These are phyloP conservation scores for Clarireedia homoeocarpa DNA, from an alignment of 2,329 filamentous ascomycete species.

Conservation along the genomic window DNA sequence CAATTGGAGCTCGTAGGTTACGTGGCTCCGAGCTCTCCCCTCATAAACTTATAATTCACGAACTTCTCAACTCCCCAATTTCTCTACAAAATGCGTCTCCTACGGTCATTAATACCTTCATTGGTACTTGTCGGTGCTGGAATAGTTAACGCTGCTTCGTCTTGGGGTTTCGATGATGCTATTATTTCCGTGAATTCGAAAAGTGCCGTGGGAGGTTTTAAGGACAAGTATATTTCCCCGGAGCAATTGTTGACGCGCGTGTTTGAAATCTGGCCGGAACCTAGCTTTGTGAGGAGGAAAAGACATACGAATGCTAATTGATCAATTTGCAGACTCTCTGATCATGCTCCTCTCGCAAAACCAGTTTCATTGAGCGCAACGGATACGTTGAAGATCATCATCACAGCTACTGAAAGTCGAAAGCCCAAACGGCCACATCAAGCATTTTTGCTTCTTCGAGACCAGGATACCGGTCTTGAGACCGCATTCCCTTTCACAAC, in stretches of 20 bases:
- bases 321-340: constrained; percentile 20
- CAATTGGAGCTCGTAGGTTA: constrained; percentile 8
- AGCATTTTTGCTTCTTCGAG: constrained; percentile 78
- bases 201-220: constrained; percentile 42
- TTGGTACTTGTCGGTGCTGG: constrained; percentile 35
- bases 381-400: constrained; percentile 71
- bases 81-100: constrained; percentile 33
- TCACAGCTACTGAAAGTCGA: constrained; percentile 75
- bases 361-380: constrained; percentile 56
- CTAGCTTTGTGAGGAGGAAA: background rate
- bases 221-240: constrained; percentile 53
- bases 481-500: constrained; percentile 76
- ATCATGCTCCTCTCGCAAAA: constrained; percentile 40
- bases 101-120: constrained; percentile 34
- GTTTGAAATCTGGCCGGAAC: background rate
- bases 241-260: background rate
- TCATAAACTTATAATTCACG: background rate
- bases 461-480: constrained; percentile 69
- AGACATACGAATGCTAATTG: constrained; percentile 12
- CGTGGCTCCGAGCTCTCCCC: constrained; percentile 8
- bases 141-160: constrained; percentile 36
- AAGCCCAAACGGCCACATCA: constrained; percentile 84
- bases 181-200: constrained; percentile 57
- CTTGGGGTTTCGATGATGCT: constrained; percentile 70
- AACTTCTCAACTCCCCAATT: background rate